Evolutionary conservation across 2,329 filamentous ascomycete genomes (phyloP).

Genomic region (Bipolaris sorokiniana): DNA sequence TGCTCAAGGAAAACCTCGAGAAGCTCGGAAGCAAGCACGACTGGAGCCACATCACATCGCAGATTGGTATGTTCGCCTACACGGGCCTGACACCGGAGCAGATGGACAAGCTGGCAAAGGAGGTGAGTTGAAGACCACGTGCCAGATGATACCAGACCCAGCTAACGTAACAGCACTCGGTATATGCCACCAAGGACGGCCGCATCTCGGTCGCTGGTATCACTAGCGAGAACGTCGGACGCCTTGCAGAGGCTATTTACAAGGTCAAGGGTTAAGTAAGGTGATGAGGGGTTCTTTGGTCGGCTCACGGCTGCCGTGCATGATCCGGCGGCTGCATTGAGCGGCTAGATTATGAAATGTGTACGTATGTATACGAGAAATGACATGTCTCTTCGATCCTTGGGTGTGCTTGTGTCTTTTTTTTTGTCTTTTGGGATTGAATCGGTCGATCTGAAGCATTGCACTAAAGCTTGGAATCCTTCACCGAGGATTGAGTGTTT

Average conservation of each 20-base stretch:
- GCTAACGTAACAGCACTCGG: conserved; percentile 69
- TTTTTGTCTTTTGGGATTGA: conserved; percentile 1
- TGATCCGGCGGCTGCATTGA: conserved; percentile 14
- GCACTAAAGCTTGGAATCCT: not conserved
- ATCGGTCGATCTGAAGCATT: not conserved
- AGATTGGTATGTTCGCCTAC: conserved; percentile 99
- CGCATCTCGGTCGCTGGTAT: conserved; percentile 87
- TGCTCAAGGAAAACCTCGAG: conserved; percentile 94
- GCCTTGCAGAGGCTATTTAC: conserved; percentile 82
- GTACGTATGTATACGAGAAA: conserved; percentile 14
- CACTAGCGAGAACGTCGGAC: conserved; percentile 77
- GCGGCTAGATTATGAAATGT: conserved; percentile 21
- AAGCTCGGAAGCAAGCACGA: conserved; percentile 94
- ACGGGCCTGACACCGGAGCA: conserved; percentile 89
- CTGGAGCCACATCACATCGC: conserved; percentile 96
- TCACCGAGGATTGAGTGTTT: conserved; percentile 7
- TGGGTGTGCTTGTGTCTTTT: not conserved
- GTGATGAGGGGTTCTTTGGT: too few relatives aligned
- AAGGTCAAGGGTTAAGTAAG: conserved; percentile 70
- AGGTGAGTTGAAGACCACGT: conserved; percentile 58
- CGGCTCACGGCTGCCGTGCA: conserved; percentile 18
- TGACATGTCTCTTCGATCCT: conserved; percentile 9
- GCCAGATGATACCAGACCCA: conserved; percentile 9
- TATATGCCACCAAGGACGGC: conserved; percentile 95
- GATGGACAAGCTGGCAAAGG: conserved; percentile 89